A percentile compares a stretch with the other conserved stretches of the same genome.
Evolutionary conservation across 1,284 basidiomycete species (phyloP).

Genomic region (Puccinia horiana): DNA sequence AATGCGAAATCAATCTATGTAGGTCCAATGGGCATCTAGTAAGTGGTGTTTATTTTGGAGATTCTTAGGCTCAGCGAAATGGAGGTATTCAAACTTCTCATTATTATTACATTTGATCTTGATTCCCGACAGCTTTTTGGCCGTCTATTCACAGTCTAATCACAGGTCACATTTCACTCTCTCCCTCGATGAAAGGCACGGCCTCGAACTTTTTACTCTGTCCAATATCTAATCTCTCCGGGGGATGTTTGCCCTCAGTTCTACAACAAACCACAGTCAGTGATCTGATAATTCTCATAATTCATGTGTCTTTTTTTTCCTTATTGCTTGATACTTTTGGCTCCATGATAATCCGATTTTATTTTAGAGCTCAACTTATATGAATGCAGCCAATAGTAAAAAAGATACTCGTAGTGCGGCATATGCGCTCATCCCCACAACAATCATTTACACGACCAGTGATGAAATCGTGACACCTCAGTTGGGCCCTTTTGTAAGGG

Average conservation of each 20-base stretch:
- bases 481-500: neutral
- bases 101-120: neutral
- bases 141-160: constrained; percentile 14
- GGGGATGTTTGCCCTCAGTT: constrained; percentile 14
- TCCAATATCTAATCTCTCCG: neutral
- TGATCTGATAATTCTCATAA: neutral
- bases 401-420: constrained; percentile 12
- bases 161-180: constrained; percentile 5
- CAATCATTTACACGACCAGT: constrained; percentile 47
- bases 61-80: neutral
- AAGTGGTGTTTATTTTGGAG: neutral
- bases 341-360: neutral
- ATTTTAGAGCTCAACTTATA: neutral
- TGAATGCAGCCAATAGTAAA: constrained; percentile 10
- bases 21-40: constrained; percentile 44
- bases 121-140: constrained; percentile 28
- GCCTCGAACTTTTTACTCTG: neutral
- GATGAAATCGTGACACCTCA: constrained; percentile 52
- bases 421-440: constrained; percentile 49
- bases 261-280: constrained; percentile 22
- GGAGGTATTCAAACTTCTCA: neutral
- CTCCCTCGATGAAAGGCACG: constrained; percentile 23
- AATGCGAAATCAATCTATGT: neutral
- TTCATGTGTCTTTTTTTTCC: neutral
- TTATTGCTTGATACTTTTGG: neutral